These are phyloP conservation scores for Chloromonas sp. DNA, from an alignment of 163 green algal genomes.

Conservation along the genomic window DNA sequence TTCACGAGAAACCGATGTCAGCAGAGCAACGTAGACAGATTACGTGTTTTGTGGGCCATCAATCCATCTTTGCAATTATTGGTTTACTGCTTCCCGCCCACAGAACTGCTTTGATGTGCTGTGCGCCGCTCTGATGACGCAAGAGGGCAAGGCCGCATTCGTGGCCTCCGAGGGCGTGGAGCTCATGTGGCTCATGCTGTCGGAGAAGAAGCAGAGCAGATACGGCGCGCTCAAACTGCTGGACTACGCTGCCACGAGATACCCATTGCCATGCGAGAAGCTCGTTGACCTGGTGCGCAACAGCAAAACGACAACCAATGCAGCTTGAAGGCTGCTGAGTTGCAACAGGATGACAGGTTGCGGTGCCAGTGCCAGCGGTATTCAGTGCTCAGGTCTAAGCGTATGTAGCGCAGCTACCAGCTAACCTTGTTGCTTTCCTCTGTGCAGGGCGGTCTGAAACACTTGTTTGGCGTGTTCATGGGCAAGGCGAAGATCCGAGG, in stretches of 20 bases:
- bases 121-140: slow-evolving; percentile 70
- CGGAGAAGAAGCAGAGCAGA: slow-evolving; percentile 52
- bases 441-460: slow-evolving; percentile 52
- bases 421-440: background rate
- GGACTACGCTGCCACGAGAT: slow-evolving; percentile 76
- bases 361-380: too few species aligned
- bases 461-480: slow-evolving; percentile 93
- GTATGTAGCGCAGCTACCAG: too few species aligned
- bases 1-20: too few species aligned
- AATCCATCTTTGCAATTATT: background rate
- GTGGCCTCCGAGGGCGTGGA: slow-evolving; percentile 68
- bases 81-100: slow-evolving; percentile 24
- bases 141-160: slow-evolving; percentile 56
- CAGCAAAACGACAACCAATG: too few species aligned
- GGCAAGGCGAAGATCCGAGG: slow-evolving; percentile 65
- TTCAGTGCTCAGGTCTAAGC: too few species aligned
- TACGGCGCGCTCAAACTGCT: slow-evolving; percentile 64
- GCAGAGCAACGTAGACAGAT: too few species aligned
- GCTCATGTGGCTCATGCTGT: slow-evolving; percentile 92
- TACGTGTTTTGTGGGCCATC: background rate
- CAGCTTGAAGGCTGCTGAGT: too few species aligned
- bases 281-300: slow-evolving; percentile 58
- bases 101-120: slow-evolving; percentile 88
- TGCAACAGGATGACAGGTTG: too few species aligned
- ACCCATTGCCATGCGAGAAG: slow-evolving; percentile 53